phyloP scores from a whole-genome alignment of 768 basidiomycete genomes.

The Boletus tylopilopsis region DNA sequence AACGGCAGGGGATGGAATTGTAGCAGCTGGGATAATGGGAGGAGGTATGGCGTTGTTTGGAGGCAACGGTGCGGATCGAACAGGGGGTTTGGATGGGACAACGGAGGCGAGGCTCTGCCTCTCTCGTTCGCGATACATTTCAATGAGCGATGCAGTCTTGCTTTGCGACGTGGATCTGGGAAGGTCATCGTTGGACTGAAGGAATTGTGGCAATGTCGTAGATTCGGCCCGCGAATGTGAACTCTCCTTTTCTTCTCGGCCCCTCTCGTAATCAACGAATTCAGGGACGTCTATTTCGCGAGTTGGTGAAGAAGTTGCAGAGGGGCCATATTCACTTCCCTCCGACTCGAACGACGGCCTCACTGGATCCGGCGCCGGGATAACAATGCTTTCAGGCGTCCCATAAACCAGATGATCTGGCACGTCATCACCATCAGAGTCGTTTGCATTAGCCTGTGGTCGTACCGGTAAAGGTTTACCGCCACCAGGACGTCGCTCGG shows the following conservation, averaged over 20 bases:
- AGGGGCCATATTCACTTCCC: slow-evolving; percentile 32
- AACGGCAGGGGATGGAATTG: slow-evolving; percentile 13
- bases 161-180: slow-evolving; percentile 34
- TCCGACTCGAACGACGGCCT: slow-evolving; percentile 33
- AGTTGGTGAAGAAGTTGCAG: slow-evolving; percentile 24
- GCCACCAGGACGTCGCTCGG: slow-evolving; percentile 52
- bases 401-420: slow-evolving; percentile 35
- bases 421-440: slow-evolving; percentile 35
- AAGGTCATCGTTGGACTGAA: slow-evolving; percentile 8
- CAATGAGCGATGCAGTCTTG: slow-evolving; percentile 76
- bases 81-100: slow-evolving; percentile 32
- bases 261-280: slow-evolving; percentile 20
- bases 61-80: slow-evolving; percentile 25
- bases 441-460: slow-evolving; percentile 26
- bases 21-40: neutral
- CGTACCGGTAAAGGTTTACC: slow-evolving; percentile 18
- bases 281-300: slow-evolving; percentile 32
- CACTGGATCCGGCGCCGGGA: slow-evolving; percentile 22
- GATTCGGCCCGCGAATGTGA: slow-evolving; percentile 27
- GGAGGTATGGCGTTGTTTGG: slow-evolving; percentile 10
- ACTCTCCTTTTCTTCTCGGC: slow-evolving; percentile 22
- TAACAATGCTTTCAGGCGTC: slow-evolving; percentile 17
- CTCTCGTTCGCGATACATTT: slow-evolving; percentile 79
- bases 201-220: slow-evolving; percentile 23
- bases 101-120: slow-evolving; percentile 32